Evolutionary conservation across 352 stramenopile species (phyloP), one percentile per base, ranked within the genome.

Genomic region (Phytophthora crassamura): DNA sequence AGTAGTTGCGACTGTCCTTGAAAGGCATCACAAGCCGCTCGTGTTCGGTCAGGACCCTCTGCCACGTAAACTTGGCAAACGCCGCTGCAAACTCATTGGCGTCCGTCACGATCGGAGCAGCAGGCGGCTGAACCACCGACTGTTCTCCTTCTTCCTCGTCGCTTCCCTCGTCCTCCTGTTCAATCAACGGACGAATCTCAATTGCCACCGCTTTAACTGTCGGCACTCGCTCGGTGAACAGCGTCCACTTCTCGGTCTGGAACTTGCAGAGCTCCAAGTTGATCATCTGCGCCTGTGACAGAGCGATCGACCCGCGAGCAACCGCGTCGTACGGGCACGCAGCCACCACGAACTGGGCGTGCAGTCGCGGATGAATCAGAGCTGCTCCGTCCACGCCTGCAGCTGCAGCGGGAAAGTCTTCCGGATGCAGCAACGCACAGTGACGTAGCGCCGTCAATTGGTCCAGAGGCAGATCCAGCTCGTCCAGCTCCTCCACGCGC

Each of bases 261-360:
- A 78, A 79, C 32, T 87, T 77, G 63, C 86, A 95, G 18, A 95
- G 64, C 64, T 95, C 86, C 50, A 95, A 53, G 55, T 95, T 95
- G 67, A 91, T 91, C 53, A 90, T 68, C 54, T 93, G 84, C 30
- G 77, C 68, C 4, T 82, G 70, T 30, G 78, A 75, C 32, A 93
- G 75, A 38, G 84, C 86, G 57, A 93, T 88, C 32, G 66, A 71
- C 30, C 84, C 86, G 15, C 45, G 52, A 16, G 77, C 64, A 5
- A 93, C 73, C 8, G 50, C 61, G 7, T 65, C 65, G 47, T 87
- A 63, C 3, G 66, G 61, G 16, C 75, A 64, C 46, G 82, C 78
- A n/a, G 83, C 50, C 12, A 91, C 67, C 28, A 95, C 83, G 49
- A 93, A 91, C 65, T 95, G 84, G 18, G 83, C 84, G 35, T 95